phyloP scores from a whole-genome alignment of 768 basidiomycete species.

The Rhizopogon vesiculosus region DNA sequence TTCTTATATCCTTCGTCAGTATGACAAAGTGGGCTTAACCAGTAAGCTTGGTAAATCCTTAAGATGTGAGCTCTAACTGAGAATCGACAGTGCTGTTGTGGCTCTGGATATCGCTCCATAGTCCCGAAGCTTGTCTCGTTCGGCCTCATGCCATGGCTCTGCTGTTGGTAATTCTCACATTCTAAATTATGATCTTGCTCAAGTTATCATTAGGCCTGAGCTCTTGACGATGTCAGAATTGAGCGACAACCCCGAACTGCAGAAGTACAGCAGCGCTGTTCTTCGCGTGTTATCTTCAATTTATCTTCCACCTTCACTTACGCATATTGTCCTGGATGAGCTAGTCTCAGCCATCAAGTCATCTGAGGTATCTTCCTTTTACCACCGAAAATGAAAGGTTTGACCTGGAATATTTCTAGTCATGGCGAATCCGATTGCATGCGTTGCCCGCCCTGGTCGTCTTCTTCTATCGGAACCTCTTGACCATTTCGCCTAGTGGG shows the following conservation, averaged over 20 bases:
- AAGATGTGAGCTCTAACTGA: conserved; percentile 11
- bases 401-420: conserved; percentile 39
- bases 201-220: conserved; percentile 56
- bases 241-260: conserved; percentile 79
- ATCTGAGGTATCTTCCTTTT: conserved; percentile 51
- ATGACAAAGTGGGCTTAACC: conserved; percentile 87
- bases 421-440: conserved; percentile 87
- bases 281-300: conserved; percentile 80
- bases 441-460: conserved; percentile 84
- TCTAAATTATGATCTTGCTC: neutral
- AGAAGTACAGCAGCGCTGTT: conserved; percentile 74
- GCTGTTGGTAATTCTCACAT: conserved; percentile 48
- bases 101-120: conserved; percentile 76
- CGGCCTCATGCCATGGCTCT: conserved; percentile 76
- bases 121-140: conserved; percentile 66
- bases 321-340: conserved; percentile 53
- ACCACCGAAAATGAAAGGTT: conserved; percentile 1
- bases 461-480: conserved; percentile 87
- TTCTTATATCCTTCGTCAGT: conserved; percentile 36
- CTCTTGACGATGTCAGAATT: conserved; percentile 88
- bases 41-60: conserved; percentile 38
- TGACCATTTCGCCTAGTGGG: conserved; percentile 65
- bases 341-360: conserved; percentile 72
- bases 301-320: conserved; percentile 63
- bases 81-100: conserved; percentile 61